Evolutionary conservation across 2,329 filamentous ascomycete genomes (phyloP), one percentile per base, ranked within the genome.

Genomic region (Waltergamsia citrina): DNA sequence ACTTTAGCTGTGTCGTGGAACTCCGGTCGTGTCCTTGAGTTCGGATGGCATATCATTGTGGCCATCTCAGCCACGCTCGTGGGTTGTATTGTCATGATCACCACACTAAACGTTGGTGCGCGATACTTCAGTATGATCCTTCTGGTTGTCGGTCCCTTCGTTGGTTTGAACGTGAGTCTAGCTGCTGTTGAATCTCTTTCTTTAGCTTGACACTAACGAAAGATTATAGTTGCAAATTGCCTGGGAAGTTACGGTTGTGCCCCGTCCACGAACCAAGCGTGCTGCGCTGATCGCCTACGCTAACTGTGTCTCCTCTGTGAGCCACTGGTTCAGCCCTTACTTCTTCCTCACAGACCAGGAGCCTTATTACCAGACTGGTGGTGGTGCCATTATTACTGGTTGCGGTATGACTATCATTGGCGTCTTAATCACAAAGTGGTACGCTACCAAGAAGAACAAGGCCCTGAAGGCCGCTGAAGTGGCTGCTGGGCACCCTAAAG

Each of bases 71-170:
- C 60, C 27, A 54, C 54, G 3, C 35, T 59, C 0, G 41, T 56
- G 8, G 62, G 57, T 6, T 60, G 58, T 21, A 51, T 60, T n/a
- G 59, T 65, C 22, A 54, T 57, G 46, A 62, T 63, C 38, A 53
- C 53, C 1, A 64, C 60, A 0, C 43, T 58, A 1, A 60, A 60
- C 15, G 51, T 59, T 2, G 60, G 52, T 1, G 59, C 56, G 8
- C 55, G 62, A 17, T 66, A 65, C 40, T 49, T 66, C 23, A 52
- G 49, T 9, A 52, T 65, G 37, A 61, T 65, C 48, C 44, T 64
- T 4, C 52, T 62, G 18, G 49, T 56, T 35, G 45, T 41, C 16
- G 58, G 58, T 21, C 54, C 57, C 1, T 62, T 56, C 41, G 54
- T 48, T 32, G 56, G 56, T 10, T 49, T 61, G 28, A 60, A 60